Conservation (phyloP, 176 grass and related monocot species). For the Carex kokanica region DNA sequence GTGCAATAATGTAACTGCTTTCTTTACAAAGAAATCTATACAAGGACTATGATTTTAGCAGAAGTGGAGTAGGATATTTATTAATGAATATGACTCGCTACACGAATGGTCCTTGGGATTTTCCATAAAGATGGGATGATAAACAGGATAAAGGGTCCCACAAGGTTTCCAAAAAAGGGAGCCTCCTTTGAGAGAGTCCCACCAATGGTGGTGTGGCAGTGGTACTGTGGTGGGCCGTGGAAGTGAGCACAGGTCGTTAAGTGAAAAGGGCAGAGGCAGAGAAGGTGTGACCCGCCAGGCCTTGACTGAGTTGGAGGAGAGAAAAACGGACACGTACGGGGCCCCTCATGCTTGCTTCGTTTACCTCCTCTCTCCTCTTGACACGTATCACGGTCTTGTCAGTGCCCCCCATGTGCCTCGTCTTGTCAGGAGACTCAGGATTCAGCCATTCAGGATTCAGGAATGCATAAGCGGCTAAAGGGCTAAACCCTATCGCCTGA, state of each 20-base stretch:
- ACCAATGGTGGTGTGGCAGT: no score
- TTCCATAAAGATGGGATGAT: no score
- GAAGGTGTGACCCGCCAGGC: slow-evolving; percentile 8
- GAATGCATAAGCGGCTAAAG: not conserved
- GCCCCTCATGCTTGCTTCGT: not conserved
- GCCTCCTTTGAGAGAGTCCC: not conserved
- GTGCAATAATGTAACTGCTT: no score
- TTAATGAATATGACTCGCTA: not conserved
- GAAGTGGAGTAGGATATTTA: no score
- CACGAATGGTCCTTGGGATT: not conserved
- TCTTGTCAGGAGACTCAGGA: not conserved
- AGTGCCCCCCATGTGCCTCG: not conserved
- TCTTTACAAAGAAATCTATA: no score
- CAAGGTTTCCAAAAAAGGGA: not conserved
- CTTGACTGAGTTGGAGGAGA: not conserved
- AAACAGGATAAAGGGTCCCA: not conserved
- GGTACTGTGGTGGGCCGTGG: no score
- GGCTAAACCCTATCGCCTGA: not conserved
- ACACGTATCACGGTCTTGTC: not conserved
- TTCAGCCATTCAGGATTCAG: no score
- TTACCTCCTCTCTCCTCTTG: not conserved
- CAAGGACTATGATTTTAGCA: no score
- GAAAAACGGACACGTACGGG: slow-evolving; percentile 21
- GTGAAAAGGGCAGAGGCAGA: not conserved
- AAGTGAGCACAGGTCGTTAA: not conserved